Evolutionary conservation across 805 yeast species (phyloP), one percentile per base, ranked within the genome.

Genomic region (Pichia heedii): DNA sequence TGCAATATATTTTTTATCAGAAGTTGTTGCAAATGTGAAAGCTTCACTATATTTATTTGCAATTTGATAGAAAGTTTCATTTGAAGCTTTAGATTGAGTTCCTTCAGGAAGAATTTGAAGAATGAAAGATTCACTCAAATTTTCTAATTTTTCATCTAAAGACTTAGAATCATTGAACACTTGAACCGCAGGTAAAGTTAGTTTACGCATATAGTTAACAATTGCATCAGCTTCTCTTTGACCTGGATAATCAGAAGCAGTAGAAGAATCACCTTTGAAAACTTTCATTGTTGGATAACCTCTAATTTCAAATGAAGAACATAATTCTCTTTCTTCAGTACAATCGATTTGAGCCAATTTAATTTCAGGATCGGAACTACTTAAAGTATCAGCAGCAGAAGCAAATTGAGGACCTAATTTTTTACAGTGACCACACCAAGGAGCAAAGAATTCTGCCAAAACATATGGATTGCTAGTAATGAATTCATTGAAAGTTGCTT

Each of bases 391-490:
- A 40, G 90, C 86, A 41, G 95, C 95, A 54, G 74, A 64, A 42
- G 78, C 69, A 53, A 73, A 84, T 63, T 86, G 81, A 30, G 96
- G 96, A 12, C 87, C 95, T 51, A 86, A 68, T 40, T 74, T 75
- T 71, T 89, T 87, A 74, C 97, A 89, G 69, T 89, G 93, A 16
- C 96, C 96, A 73, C 97, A 89, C 97, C 97, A 90, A 61, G 97
- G 95, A 16, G 95, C 95, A 62, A 81, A 86, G 66, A 86, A 86
- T 66, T 86, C 95, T 19, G 90, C 83, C 49, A 86, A 67, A 20
- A 86, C 94, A 53, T 89, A 71, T 30, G 87, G 84, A 68, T 89
- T 83, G 44, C 73, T 77, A 39, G 68, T 65, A 50, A 90, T 65
- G 63, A 84, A 86, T 15, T 70, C 62, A 45, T 74, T 74, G 61